These are phyloP conservation scores for Lyophyllum semitale DNA, from an alignment of 768 basidiomycete species.

Conservation along the genomic window DNA sequence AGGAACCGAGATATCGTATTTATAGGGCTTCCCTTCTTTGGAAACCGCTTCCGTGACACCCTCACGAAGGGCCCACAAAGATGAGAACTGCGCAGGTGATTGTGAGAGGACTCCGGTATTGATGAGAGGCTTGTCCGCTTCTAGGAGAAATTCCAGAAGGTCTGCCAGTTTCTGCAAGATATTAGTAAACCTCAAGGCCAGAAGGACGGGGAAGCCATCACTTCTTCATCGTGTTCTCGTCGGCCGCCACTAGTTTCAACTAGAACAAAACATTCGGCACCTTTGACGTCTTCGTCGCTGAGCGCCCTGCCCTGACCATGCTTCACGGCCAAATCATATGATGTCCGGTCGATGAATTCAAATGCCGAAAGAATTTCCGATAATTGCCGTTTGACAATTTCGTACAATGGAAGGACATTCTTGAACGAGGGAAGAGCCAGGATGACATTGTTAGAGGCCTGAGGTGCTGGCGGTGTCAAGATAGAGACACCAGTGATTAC, in stretches of 20 bases:
- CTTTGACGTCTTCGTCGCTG: constrained; percentile 69
- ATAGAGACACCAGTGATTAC: constrained; percentile 95
- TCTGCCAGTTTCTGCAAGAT: constrained; percentile 73
- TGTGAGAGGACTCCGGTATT: constrained; percentile 92
- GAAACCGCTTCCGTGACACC: constrained; percentile 89
- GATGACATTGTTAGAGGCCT: constrained; percentile 89
- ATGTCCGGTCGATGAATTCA: constrained; percentile 90
- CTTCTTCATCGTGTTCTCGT: constrained; percentile 92
- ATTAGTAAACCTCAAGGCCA: constrained; percentile 3
- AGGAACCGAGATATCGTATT: constrained; percentile 94
- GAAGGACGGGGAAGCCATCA: constrained; percentile 28
- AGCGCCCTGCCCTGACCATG: constrained; percentile 82
- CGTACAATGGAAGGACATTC: constrained; percentile 84
- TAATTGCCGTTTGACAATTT: constrained; percentile 75
- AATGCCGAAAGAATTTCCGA: constrained; percentile 98
- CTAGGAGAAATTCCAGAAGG: constrained; percentile 77
- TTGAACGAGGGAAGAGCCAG: constrained; percentile 86
- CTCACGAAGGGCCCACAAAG: constrained; percentile 91
- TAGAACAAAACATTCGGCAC: constrained; percentile 86
- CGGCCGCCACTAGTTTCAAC: constrained; percentile 94
- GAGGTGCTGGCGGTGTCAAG: constrained; percentile 80
- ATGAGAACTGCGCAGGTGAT: constrained; percentile 84
- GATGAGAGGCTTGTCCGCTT: constrained; percentile 73
- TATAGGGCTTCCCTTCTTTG: constrained; percentile 94
- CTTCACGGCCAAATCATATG: constrained; percentile 82